Base-by-base conservation (phyloP, 306 rosid genomes). In the Cicer arietinum region DNA sequence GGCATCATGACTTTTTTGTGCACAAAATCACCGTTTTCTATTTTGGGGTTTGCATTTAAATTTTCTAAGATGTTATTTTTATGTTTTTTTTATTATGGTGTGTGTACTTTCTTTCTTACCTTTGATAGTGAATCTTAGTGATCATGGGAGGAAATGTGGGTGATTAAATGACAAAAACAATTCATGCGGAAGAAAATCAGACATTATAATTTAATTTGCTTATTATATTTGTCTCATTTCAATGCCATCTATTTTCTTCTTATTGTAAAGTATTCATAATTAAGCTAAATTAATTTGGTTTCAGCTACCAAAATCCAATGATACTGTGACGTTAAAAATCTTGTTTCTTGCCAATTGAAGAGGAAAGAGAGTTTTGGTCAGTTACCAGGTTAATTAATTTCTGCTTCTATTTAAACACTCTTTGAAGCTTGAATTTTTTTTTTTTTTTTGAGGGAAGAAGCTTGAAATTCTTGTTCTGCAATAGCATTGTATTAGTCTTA, bases 281-380 rank as follows among this genome's bases (percentile, higher is more conserved):
- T 75, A 37, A 37, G 68, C 77, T 63, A 39, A 67, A 20, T 45
- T 17, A 51, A 18, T 18, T 3, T 67, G 46, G 30, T 74, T 71
- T 68, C 82, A 82, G 82, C 20, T 40, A 50, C 37, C 40, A 69
- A 65, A 51, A 53, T 30, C 59, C 51, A 59, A 51, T 59, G 74
- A 79, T n/a, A 7, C 51, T 58, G 52, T 76, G 59, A 47, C 44
- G 40, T 68, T 67, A 58, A 42, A 40, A 73, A 30, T 61, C 45
- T 13, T 39, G 18, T 46, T 63, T 61, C 35, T 13, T 43, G 39
- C 30, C 69, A 41, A 69, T 22, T 50, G 67, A 74, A 66, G 69
- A 41, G 60, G 51, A 75, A 62, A 35, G 9, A 20, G 45, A 67
- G 42, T 54, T 40, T 13, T 63, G 8, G 8, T 25, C 20, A 25